A percentile compares a stretch with the other conserved stretches of the same genome.
These are phyloP conservation scores for Picea sitchensis DNA, from an alignment of 75 land plant species.

Conservation along the genomic window DNA sequence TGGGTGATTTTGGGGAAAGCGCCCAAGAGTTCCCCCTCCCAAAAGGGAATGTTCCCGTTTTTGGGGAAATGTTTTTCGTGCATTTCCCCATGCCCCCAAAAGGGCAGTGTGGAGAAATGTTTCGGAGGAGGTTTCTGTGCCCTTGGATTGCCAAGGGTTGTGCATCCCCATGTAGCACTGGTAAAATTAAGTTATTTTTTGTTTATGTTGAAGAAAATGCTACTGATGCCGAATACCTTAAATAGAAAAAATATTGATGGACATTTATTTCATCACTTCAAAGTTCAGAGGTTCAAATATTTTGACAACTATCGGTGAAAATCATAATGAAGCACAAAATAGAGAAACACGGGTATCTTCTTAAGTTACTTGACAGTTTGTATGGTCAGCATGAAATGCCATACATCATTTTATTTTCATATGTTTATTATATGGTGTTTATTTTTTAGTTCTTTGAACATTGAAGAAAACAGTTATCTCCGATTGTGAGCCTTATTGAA, in stretches of 20 bases:
- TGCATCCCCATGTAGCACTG: too few relatives aligned
- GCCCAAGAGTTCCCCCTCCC: too few relatives aligned
- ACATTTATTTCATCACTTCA: not conserved
- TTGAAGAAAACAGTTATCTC: not conserved
- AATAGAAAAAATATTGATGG: not conserved
- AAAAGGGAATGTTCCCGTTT: too few relatives aligned
- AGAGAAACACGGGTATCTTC: not conserved
- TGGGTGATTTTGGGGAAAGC: too few relatives aligned
- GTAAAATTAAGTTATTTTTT: not conserved
- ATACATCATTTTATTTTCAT: not conserved
- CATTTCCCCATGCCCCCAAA: too few relatives aligned
- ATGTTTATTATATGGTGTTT: not conserved
- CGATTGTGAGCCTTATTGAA: not conserved
- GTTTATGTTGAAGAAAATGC: not conserved
- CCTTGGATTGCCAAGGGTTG: too few relatives aligned
- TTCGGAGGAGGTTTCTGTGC: too few relatives aligned
- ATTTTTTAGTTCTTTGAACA: not conserved
- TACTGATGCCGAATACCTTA: not conserved
- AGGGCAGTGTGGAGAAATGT: too few relatives aligned
- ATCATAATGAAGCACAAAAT: conserved; percentile 1
- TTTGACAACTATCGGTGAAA: not conserved
- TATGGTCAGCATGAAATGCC: not conserved
- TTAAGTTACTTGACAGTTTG: not conserved
- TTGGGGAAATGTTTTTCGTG: too few relatives aligned
- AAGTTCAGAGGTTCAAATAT: not conserved